Evolutionary conservation across 306 rosid species (phyloP), one percentile per base, ranked within the genome.

Genomic region (Fagus crenata): DNA sequence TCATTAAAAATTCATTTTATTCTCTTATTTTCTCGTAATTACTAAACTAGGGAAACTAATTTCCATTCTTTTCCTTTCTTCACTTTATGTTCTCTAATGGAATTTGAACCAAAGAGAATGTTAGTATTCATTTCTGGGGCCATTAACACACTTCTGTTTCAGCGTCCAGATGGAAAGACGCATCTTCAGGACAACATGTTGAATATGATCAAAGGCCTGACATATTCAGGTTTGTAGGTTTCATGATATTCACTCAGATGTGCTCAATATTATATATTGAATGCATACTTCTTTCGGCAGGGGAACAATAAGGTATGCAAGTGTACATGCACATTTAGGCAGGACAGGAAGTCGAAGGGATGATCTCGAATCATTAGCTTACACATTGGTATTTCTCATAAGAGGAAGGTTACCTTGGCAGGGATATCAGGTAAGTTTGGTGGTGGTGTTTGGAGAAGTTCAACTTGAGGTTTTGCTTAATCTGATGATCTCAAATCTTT

Each of bases 191-290:
- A 55, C 97, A 84, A 56, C 98, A 93, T 71, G 97, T 93, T 69
- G 98, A 89, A 18, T 93, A 93, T 78, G 97, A 93, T 84, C 98
- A 93, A 83, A 89, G 98, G 85, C 98, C 98, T 63, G 98, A 93
- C 81, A 90, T 93, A 75, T 93, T 93, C 85, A 91, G 97, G 98
- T 91, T 73, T 75, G 89, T 76, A 49, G 72, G 67, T 32, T 22
- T 53, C n/a, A 1, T 36, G 40, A 35, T 4, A 68, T 68, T 81
- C 7, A 7, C 12, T 37, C 67, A 49, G 5, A 35, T 61, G 53
- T 71, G 31, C 63, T 64, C 51, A 49, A 67, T 43, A 55, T 69
- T 72, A 43, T 40, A n/a, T 64, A 65, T 77, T 68, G 7, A 71
- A 76, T 67, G 56, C 49, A 35, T 74, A 58, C 67, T 78, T 74